phyloP scores from a whole-genome alignment of 1,284 basidiomycete species.

The Sutorius eximius region DNA sequence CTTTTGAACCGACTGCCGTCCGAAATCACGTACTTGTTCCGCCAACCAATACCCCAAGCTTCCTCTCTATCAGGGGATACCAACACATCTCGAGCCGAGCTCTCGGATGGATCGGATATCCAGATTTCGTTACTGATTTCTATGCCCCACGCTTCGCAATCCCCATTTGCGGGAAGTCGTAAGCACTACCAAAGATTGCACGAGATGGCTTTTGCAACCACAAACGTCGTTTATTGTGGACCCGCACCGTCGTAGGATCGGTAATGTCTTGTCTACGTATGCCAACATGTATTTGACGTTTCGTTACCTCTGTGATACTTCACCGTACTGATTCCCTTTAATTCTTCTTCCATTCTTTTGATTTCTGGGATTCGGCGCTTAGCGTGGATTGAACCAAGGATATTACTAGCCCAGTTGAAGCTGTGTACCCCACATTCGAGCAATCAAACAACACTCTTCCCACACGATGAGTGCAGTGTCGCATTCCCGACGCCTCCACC shows the following conservation, averaged over 20 bases:
- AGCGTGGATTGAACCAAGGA: background rate
- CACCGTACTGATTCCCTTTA: conserved; percentile 11
- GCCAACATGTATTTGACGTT: conserved; percentile 12
- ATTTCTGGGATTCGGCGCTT: background rate
- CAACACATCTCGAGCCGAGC: conserved; percentile 1
- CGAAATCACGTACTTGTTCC: conserved; percentile 33
- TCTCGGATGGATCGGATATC: conserved; percentile 23
- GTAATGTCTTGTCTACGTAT: background rate
- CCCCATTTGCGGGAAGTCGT: background rate
- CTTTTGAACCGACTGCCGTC: conserved; percentile 20
- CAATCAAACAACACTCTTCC: background rate
- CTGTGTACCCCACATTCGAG: background rate
- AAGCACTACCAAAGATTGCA: conserved; percentile 3
- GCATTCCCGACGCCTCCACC: background rate
- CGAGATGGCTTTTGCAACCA: conserved; percentile 31
- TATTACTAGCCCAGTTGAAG: background rate
- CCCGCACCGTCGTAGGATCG: conserved; percentile 10
- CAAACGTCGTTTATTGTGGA: conserved; percentile 17
- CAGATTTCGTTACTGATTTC: conserved; percentile 29
- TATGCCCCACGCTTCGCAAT: conserved; percentile 25
- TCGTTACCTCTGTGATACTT: conserved; percentile 4
- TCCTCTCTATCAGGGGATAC: background rate
- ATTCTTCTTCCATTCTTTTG: background rate
- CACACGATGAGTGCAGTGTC: background rate
- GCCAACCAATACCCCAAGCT: conserved; percentile 12